phyloP scores from a whole-genome alignment of 2,329 filamentous ascomycete genomes.

The Beauveria pseudobassiana region DNA sequence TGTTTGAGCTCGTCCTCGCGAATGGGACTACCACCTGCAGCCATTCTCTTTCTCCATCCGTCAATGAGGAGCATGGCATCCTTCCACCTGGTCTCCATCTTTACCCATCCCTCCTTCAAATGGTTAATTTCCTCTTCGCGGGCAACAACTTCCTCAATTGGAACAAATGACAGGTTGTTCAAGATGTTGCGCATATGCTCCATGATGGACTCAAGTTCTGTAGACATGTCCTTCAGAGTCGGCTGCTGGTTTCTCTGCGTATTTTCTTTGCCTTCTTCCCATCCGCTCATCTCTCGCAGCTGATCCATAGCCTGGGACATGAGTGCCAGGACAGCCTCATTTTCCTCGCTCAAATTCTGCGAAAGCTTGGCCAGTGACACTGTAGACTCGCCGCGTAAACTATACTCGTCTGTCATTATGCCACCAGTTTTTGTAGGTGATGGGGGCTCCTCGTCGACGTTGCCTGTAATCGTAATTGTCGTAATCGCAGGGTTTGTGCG shows the following conservation, averaged over 20 bases:
- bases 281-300: slow-evolving; percentile 62
- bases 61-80: slow-evolving; percentile 89
- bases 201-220: slow-evolving; percentile 69
- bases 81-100: slow-evolving; percentile 85
- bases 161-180: slow-evolving; percentile 93
- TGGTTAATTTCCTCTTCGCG: slow-evolving; percentile 84
- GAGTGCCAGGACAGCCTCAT: slow-evolving; percentile 70
- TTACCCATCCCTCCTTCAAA: slow-evolving; percentile 79
- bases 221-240: slow-evolving; percentile 57
- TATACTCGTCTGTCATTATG: slow-evolving; percentile 45
- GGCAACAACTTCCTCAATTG: slow-evolving; percentile 87
- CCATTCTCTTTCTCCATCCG: slow-evolving; percentile 80
- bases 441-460: slow-evolving; percentile 39
- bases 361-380: slow-evolving; percentile 82
- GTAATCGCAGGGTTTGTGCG: slow-evolving; percentile 47
- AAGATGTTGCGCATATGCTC: slow-evolving; percentile 76
- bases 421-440: slow-evolving; percentile 17
- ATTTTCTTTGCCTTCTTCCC: slow-evolving; percentile 30
- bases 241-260: slow-evolving; percentile 28
- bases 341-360: slow-evolving; percentile 81
- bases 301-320: slow-evolving; percentile 64
- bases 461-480: slow-evolving; percentile 49
- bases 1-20: slow-evolving; percentile 61
- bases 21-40: slow-evolving; percentile 59
- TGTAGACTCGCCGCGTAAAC: slow-evolving; percentile 78